Base-by-base conservation (phyloP, 2,329 filamentous ascomycete genomes). In the Penicillium oxalicum region DNA sequence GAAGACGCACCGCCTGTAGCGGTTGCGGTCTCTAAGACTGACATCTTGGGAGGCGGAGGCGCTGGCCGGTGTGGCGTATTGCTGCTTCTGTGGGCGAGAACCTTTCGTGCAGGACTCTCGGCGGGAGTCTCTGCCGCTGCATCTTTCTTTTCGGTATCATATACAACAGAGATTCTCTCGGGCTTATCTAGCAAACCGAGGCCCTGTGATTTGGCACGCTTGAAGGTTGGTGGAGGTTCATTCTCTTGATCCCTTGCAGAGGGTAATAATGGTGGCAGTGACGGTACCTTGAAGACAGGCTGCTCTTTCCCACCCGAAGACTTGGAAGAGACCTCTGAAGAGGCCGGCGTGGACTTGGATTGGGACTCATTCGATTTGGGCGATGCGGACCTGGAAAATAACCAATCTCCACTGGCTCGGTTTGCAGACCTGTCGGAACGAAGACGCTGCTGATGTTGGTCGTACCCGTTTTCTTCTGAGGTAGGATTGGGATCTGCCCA, bases 41-140 rank as follows among this genome's bases (percentile, higher is more conserved):
- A 93, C 91, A 97, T 97, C 69, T 96, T 97, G 0, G 93, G 91
- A 6, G 90, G 90, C 2, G 91, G 91, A 13, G 76, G 85, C 2
- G 88, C 88, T 24, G 86, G 79, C 57, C 90, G 78, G 61, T 82
- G 86, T 9, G 90, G 90, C 4, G 89, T 95, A 61, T 86, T 86
- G 49, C 74, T 78, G 59, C 77, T 82, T 52, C 79, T 73, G 5
- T 71, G 67, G 11, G 76, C 76, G 7, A 85, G 67, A 11, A 75
- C 69, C 52, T 69, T 72, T 28, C 74, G 64, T 13, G 72, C 71
- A 4, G 74, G 74, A 35, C 56, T 56, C 4, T 74, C 72, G 28
- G 69, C 65, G 18, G 75, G 74, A 48, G 70, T 73, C 56, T 70
- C 74, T 51, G 67, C 70, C 52, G 67, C 70, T 18, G 67, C 51